phyloP scores from a whole-genome alignment of 23 red algal genomes.

The Gracilaria gracilis region DNA sequence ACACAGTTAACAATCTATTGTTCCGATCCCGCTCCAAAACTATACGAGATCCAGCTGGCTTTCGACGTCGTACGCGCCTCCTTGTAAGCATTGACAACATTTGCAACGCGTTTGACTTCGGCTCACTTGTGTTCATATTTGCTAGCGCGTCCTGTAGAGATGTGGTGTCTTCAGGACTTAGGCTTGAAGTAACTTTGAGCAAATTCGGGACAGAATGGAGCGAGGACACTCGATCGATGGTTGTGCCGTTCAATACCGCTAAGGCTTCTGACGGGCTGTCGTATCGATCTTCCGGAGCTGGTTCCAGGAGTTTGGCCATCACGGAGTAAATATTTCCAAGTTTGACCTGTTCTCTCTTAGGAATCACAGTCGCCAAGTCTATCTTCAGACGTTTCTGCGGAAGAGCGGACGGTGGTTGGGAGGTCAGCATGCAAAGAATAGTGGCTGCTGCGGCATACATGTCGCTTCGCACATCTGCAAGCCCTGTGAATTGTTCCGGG shows the following conservation, averaged over 20 bases:
- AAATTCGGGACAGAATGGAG: not conserved
- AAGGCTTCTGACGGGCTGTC: slow-evolving; percentile 47
- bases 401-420: slow-evolving; percentile 44
- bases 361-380: slow-evolving; percentile 49
- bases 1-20: slow-evolving; percentile 41
- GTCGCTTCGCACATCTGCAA: slow-evolving; percentile 57
- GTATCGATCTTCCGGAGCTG: slow-evolving; percentile 82
- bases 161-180: slow-evolving; percentile 26
- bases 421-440: slow-evolving; percentile 53
- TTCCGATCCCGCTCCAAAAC: slow-evolving; percentile 50
- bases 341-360: slow-evolving; percentile 31
- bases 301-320: slow-evolving; percentile 68
- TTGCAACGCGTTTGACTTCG: slow-evolving; percentile 2
- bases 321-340: slow-evolving; percentile 70
- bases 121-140: not conserved
- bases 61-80: slow-evolving; percentile 29
- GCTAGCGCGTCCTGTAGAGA: slow-evolving; percentile 47
- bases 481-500: slow-evolving; percentile 64
- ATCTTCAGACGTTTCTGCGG: slow-evolving; percentile 60
- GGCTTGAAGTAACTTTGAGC: not conserved
- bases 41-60: slow-evolving; percentile 48
- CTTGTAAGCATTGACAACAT: slow-evolving; percentile 8
- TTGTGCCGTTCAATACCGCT: slow-evolving; percentile 31
- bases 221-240: not conserved
- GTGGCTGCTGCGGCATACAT: slow-evolving; percentile 74